phyloP scores from a whole-genome alignment of 1,284 basidiomycete genomes.

The Heterobasidion parviporum region DNA sequence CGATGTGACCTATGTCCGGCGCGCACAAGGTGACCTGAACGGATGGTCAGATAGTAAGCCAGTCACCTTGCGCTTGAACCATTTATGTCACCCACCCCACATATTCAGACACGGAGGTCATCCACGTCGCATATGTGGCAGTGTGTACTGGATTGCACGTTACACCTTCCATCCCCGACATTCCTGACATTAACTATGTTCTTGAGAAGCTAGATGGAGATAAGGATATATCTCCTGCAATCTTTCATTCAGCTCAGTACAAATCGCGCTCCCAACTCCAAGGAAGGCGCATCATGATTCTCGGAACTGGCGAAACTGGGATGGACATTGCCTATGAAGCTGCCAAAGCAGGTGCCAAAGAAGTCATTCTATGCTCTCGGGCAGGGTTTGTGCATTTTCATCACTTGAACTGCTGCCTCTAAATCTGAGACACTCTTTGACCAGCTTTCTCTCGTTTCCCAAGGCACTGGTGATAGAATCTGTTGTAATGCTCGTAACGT shows the following conservation, averaged over 20 bases:
- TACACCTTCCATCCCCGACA: conserved; percentile 36
- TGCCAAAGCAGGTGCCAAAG: conserved; percentile 44
- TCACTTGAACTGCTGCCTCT: neutral
- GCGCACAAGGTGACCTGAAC: conserved; percentile 11
- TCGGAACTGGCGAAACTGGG: conserved; percentile 59
- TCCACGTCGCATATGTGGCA: conserved; percentile 30
- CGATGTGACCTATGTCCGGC: conserved; percentile 25
- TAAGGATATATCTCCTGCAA: conserved; percentile 17
- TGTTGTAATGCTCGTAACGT: neutral
- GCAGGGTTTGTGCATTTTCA: conserved; percentile 19
- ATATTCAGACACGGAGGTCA: conserved; percentile 3
- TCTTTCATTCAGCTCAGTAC: conserved; percentile 47
- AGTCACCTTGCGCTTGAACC: neutral
- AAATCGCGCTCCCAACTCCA: conserved; percentile 37
- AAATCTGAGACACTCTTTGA: neutral
- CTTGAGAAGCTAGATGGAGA: conserved; percentile 10
- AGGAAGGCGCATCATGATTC: conserved; percentile 44
- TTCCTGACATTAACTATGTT: conserved; percentile 39
- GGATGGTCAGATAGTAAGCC: conserved; percentile 22
- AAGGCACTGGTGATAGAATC: neutral
- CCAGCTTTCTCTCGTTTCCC: neutral
- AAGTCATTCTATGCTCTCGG: conserved; percentile 50
- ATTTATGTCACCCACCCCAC: neutral
- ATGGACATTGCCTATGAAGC: conserved; percentile 54
- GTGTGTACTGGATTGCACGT: conserved; percentile 47